Evolutionary conservation across 345 rosid genomes (phyloP).

Genomic region (Iberis pinnata): DNA sequence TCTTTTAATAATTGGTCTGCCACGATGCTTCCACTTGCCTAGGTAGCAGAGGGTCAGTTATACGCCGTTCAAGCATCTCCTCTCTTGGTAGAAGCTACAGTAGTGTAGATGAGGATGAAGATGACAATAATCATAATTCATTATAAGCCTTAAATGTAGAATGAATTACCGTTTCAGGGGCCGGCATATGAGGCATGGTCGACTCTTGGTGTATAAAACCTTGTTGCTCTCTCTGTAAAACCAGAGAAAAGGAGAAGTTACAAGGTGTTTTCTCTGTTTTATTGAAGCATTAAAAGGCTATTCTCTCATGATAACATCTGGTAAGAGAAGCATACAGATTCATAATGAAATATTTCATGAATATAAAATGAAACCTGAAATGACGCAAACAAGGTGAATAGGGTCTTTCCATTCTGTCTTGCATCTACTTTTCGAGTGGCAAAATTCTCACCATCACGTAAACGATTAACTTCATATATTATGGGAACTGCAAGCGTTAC

Average conservation of each 20-base stretch:
- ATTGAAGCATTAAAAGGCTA: not conserved
- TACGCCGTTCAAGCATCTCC: constrained; percentile 57
- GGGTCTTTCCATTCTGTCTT: constrained; percentile 61
- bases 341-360: not conserved
- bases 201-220: constrained; percentile 66
- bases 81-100: constrained; percentile 77
- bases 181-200: constrained; percentile 58
- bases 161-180: constrained; percentile 60
- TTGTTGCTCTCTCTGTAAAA: constrained; percentile 53
- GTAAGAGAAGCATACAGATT: constrained; percentile 7
- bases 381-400: constrained; percentile 75
- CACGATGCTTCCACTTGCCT: constrained; percentile 39
- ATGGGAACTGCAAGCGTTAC: constrained; percentile 60
- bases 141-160: constrained; percentile 14
- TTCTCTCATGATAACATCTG: too few species aligned
- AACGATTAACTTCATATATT: constrained; percentile 54
- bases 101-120: constrained; percentile 21
- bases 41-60: constrained; percentile 76
- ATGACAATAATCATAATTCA: constrained; percentile 3
- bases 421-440: constrained; percentile 85
- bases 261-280: not conserved
- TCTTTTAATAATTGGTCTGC: constrained; percentile 4
- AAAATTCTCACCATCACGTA: constrained; percentile 81
- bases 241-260: not conserved
- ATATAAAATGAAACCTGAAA: constrained; percentile 53